These are phyloP conservation scores for Colletotrichum costaricense DNA, from an alignment of 2,329 filamentous ascomycete genomes.

Conservation along the genomic window DNA sequence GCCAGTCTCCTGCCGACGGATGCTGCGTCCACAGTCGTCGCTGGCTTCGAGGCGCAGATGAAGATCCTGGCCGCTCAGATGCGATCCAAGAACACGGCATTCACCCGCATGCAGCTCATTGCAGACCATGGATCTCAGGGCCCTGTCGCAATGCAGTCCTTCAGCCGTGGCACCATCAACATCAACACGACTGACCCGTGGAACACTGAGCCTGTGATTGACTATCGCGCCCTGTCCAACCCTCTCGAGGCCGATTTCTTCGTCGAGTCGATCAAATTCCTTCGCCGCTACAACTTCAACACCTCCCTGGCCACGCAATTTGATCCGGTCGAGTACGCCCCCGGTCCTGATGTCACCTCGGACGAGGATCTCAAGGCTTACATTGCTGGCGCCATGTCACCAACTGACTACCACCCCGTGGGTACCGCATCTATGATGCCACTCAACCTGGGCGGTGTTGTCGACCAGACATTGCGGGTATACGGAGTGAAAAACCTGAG, in stretches of 20 bases:
- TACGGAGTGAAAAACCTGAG: constrained; percentile 43
- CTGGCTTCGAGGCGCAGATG: constrained; percentile 52
- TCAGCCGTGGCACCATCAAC: constrained; percentile 51
- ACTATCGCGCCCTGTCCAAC: constrained; percentile 52
- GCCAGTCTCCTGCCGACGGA: constrained; percentile 45
- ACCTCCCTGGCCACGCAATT: constrained; percentile 47
- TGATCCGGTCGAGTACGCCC: constrained; percentile 46
- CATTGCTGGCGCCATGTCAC: constrained; percentile 35
- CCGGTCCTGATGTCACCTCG: constrained; percentile 43
- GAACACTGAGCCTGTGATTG: constrained; percentile 48
- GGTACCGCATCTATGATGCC: constrained; percentile 63
- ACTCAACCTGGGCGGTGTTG: constrained; percentile 48
- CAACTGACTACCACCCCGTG: constrained; percentile 53
- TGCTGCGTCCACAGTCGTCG: constrained; percentile 46
- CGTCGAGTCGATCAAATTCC: constrained; percentile 51
- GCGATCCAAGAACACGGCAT: constrained; percentile 47
- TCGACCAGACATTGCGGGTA: constrained; percentile 44
- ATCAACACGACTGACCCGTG: constrained; percentile 52
- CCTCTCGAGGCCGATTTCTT: constrained; percentile 51
- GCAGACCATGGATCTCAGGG: constrained; percentile 37
- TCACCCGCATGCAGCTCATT: constrained; percentile 43
- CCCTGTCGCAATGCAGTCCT: constrained; percentile 45
- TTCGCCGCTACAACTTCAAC: constrained; percentile 48
- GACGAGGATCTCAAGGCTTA: constrained; percentile 46
- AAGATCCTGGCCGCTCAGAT: constrained; percentile 48